phyloP scores from a whole-genome alignment of 2,329 filamentous ascomycete species.

The Cladosporium sp. region DNA sequence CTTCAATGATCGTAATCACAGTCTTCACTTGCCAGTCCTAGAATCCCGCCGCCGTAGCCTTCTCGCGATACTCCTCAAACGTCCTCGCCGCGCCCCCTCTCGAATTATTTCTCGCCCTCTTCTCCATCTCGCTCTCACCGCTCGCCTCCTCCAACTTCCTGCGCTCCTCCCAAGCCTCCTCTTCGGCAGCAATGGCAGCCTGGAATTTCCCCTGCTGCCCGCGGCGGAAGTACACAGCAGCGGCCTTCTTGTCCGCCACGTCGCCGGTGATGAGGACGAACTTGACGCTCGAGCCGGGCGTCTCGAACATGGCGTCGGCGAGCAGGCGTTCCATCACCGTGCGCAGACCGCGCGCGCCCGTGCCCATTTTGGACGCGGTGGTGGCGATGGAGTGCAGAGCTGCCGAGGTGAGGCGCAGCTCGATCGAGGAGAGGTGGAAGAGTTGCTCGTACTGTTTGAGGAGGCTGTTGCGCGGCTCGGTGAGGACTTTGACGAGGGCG shows the following conservation, averaged over 20 bases:
- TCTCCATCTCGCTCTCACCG: constrained; percentile 25
- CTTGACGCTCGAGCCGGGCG: constrained; percentile 42
- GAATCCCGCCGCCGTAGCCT: constrained; percentile 34
- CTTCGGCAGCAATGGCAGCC: constrained; percentile 38
- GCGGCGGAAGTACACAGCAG: constrained; percentile 41
- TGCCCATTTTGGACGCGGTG: constrained; percentile 63
- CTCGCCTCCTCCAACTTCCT: constrained; percentile 27
- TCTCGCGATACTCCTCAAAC: constrained; percentile 47
- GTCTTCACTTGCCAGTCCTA: too few species aligned
- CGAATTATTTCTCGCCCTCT: constrained; percentile 25
- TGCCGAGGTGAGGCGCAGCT: constrained; percentile 76
- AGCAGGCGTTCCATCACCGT: constrained; percentile 47
- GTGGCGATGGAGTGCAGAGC: constrained; percentile 79
- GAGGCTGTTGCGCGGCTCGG: constrained; percentile 85
- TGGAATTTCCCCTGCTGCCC: constrained; percentile 39
- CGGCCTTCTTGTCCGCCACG: constrained; percentile 39
- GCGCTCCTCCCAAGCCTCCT: constrained; percentile 43
- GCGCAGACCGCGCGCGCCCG: constrained; percentile 56
- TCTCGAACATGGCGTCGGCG: constrained; percentile 45
- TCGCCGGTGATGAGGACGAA: constrained; percentile 44
- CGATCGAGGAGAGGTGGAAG: constrained; percentile 73
- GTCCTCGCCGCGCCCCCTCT: constrained; percentile 30
- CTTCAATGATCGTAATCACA: too few species aligned
- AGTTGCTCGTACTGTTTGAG: constrained; percentile 85
- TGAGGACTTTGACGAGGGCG: constrained; percentile 78